Percentiles rank a stretch among this genome's conserved stretches.
Conservation (phyloP, 164 flowering plant species). For the Magnolia officinalis region DNA sequence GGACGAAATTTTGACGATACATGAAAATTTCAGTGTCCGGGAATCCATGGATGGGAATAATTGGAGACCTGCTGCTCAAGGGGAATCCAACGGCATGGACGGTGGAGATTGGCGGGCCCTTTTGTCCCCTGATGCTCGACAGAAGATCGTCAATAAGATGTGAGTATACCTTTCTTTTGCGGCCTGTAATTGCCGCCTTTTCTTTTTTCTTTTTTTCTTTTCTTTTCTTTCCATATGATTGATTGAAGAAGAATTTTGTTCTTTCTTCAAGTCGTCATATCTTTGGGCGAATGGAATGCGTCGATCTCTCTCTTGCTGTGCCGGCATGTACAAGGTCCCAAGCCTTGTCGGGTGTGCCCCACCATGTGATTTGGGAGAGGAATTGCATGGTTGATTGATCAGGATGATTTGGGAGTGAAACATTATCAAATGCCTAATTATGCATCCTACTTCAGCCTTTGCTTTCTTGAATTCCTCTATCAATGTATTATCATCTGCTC, state of each 20-base stretch:
- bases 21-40: too few species aligned
- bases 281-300: not conserved
- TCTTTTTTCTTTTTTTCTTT: not conserved
- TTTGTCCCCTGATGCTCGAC: constrained; percentile 15
- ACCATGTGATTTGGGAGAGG: too few species aligned
- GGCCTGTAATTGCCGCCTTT: not conserved
- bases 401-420: not conserved
- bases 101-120: constrained; percentile 11
- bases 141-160: constrained; percentile 27
- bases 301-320: not conserved
- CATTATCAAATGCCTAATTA: too few species aligned
- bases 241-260: too few species aligned
- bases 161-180: not conserved
- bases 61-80: constrained; percentile 20
- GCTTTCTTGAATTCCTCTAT: not conserved
- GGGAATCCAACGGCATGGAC: constrained; percentile 8
- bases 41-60: constrained; percentile 5
- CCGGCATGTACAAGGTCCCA: not conserved
- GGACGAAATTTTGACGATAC: too few species aligned
- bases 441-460: too few species aligned
- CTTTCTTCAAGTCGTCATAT: too few species aligned
- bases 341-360: not conserved
- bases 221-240: not conserved
- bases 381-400: not conserved
- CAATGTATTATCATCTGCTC: not conserved